These are phyloP conservation scores for Dalbergia cultrata DNA, from an alignment of 306 rosid species.

Conservation along the genomic window DNA sequence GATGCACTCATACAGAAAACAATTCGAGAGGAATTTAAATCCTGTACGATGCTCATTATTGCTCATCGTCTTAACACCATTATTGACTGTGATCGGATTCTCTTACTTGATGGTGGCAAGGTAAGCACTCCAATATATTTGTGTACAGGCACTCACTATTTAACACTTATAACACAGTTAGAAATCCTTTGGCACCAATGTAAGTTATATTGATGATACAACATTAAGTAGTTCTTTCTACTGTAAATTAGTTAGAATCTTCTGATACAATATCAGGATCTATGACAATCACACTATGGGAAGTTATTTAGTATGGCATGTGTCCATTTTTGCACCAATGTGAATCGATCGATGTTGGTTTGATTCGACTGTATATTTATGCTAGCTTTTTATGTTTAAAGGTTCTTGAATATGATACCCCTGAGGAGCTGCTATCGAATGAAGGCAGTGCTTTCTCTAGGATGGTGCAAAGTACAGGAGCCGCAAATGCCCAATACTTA, in stretches of 20 bases:
- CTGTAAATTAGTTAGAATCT: not conserved
- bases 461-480: constrained; percentile 94
- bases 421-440: constrained; percentile 68
- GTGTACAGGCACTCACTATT: constrained; percentile 33
- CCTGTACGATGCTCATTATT: constrained; percentile 89
- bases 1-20: constrained; percentile 96
- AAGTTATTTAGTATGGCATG: not conserved
- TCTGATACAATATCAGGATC: constrained; percentile 2
- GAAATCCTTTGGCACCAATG: constrained; percentile 3
- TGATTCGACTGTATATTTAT: constrained; percentile 29
- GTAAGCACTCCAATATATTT: constrained; percentile 48
- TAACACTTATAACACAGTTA: constrained; percentile 16
- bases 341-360: constrained; percentile 15
- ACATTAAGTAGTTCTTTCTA: constrained; percentile 12
- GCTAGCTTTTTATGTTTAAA: constrained; percentile 41
- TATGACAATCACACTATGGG: constrained; percentile 20
- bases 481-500: constrained; percentile 85
- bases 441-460: constrained; percentile 77
- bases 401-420: constrained; percentile 83
- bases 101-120: constrained; percentile 87
- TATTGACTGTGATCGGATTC: constrained; percentile 84
- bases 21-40: constrained; percentile 87
- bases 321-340: not conserved
- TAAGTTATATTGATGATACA: constrained; percentile 12
- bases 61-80: constrained; percentile 96